Conservation (phyloP, 192 early-diverging fungal genomes). For the Coemansia javaensis region DNA sequence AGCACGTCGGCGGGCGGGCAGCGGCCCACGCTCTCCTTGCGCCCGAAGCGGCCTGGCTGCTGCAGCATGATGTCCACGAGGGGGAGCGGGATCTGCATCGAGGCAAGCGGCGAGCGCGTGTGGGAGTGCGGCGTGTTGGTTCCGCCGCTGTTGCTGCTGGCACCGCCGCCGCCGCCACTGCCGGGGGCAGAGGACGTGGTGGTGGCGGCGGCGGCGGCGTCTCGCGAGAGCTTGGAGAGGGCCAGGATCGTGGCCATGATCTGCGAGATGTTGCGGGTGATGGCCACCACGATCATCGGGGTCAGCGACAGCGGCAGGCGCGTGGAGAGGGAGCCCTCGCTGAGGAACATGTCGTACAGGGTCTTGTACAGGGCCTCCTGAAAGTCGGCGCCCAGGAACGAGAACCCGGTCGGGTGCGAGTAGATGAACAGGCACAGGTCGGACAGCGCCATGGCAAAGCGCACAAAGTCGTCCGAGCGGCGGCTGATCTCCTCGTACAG, state of each 20-base stretch:
- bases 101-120: constrained; percentile 31
- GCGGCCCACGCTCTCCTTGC: constrained; percentile 31
- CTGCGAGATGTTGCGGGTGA: constrained; percentile 45
- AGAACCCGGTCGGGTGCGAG: constrained; percentile 46
- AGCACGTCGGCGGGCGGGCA: constrained; percentile 36
- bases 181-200: neutral
- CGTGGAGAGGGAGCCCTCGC: constrained; percentile 38
- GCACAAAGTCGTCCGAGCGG: constrained; percentile 41
- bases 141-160: neutral
- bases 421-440: constrained; percentile 49
- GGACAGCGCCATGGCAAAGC: constrained; percentile 43
- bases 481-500: constrained; percentile 42
- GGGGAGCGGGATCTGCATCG: constrained; percentile 39
- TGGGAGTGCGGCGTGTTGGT: constrained; percentile 2
- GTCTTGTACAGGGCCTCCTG: constrained; percentile 49
- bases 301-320: constrained; percentile 36
- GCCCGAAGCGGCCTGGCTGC: constrained; percentile 18
- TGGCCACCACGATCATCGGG: constrained; percentile 34
- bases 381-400: constrained; percentile 39
- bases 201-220: neutral
- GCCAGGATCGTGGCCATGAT: constrained; percentile 44
- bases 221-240: constrained; percentile 14
- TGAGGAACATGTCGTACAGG: constrained; percentile 41
- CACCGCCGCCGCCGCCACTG: constrained; percentile 10
- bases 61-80: constrained; percentile 36